A percentile compares a stretch with the other conserved stretches of the same genome.
phyloP scores from a whole-genome alignment of 768 basidiomycete species.

The Kondoa malvinella region DNA sequence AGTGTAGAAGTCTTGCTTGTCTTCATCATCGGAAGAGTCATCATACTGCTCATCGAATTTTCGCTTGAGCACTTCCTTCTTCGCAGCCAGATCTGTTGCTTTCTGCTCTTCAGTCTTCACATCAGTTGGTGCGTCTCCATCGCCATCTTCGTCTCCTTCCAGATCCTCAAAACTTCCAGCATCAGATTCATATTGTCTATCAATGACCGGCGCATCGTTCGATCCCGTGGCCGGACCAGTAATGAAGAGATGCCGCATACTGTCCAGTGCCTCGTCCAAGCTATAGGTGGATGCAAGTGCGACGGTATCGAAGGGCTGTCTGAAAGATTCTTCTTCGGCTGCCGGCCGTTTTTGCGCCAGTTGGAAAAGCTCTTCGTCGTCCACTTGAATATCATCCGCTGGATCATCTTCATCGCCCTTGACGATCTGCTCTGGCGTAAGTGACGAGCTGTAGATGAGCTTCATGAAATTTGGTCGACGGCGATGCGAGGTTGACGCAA shows the following conservation, averaged over 20 bases:
- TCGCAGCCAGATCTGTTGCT: conserved; percentile 46
- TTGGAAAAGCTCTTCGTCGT: conserved; percentile 60
- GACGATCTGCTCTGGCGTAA: conserved; percentile 54
- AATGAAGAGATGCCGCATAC: conserved; percentile 75
- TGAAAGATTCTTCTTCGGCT: conserved; percentile 22
- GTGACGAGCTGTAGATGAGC: conserved; percentile 56
- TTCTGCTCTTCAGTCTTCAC: conserved; percentile 27
- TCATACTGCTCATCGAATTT: conserved; percentile 97
- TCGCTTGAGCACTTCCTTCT: conserved; percentile 78
- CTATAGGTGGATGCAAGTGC: conserved; percentile 54
- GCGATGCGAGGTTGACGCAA: conserved; percentile 34
- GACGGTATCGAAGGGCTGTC: conserved; percentile 34
- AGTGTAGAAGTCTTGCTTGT: conserved; percentile 66
- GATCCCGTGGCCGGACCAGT: conserved; percentile 40
- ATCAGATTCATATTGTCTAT: conserved; percentile 35
- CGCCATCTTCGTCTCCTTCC: conserved; percentile 33
- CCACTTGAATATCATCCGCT: conserved; percentile 32
- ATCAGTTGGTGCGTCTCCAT: conserved; percentile 29
- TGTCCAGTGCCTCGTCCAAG: conserved; percentile 66
- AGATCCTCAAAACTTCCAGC: conserved; percentile 35
- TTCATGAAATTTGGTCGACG: conserved; percentile 60
- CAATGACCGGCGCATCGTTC: conserved; percentile 30
- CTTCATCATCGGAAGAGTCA: conserved; percentile 46
- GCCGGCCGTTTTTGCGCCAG: conserved; percentile 28
- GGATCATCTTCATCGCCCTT: conserved; percentile 31